These are phyloP conservation scores for Petunia axillaris DNA, from an alignment of 257 asterid genomes.

Conservation along the genomic window DNA sequence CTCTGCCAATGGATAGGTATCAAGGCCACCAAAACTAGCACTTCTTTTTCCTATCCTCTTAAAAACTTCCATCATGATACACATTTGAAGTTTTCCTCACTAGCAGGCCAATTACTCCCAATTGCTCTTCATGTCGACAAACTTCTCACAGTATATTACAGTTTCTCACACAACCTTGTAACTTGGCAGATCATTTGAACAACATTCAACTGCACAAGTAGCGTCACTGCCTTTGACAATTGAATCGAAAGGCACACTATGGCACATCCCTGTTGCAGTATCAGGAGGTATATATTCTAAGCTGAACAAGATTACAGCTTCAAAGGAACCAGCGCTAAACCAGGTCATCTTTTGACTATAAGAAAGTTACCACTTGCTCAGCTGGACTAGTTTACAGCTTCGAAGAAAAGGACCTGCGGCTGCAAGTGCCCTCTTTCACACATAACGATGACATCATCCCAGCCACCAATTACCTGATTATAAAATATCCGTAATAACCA, in stretches of 20 bases:
- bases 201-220: slow-evolving; percentile 29
- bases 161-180: slow-evolving; percentile 10
- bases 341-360: slow-evolving; percentile 11
- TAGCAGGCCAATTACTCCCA: slow-evolving; percentile 34
- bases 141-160: slow-evolving; percentile 38
- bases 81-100: slow-evolving; percentile 24
- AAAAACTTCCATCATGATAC: slow-evolving; percentile 29
- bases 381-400: slow-evolving; percentile 62
- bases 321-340: slow-evolving; percentile 16
- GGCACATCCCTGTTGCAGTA: slow-evolving; percentile 22
- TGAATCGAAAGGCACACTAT: slow-evolving; percentile 30
- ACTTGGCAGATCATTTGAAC: slow-evolving; percentile 27
- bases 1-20: slow-evolving; percentile 8
- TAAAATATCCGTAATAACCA: slow-evolving; percentile 15
- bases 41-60: neutral
- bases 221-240: slow-evolving; percentile 27
- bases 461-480: slow-evolving; percentile 75
- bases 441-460: slow-evolving; percentile 82
- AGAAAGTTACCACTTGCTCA: slow-evolving; percentile 33
- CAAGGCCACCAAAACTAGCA: slow-evolving; percentile 16
- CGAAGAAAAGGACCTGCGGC: slow-evolving; percentile 91
- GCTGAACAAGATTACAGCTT: slow-evolving; percentile 22
- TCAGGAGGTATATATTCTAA: neutral
- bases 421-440: slow-evolving; percentile 93
- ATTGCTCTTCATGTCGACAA: slow-evolving; percentile 33